Base-by-base conservation (phyloP, 2,329 filamentous ascomycete species). In the Pseudocercospora fijiensis region DNA sequence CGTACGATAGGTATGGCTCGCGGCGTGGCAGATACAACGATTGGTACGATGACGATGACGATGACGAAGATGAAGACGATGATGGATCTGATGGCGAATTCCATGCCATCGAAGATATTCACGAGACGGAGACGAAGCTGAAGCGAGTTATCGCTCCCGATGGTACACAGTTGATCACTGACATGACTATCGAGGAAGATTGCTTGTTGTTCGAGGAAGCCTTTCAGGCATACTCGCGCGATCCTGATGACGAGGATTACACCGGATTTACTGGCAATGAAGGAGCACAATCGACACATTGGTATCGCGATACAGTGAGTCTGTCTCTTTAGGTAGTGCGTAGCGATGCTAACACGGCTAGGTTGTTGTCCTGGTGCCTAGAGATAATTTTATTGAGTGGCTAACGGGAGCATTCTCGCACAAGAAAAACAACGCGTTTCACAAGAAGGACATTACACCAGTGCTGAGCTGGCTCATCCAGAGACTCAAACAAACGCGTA, bases 181-280 rank as follows among this genome's bases (percentile, higher is more conserved):
- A 61, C 22, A 56, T 70, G 24, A 57, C 53, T 8, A 55, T 71
- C 9, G 62, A 60, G 11, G 63, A 69, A 28, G 61, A 65, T 16
- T 53, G 67, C 10, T 63, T 72, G 11, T 47, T 73, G 13, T 65
- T 65, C 6, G 60, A 67, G 11, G 65, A 69, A 24, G 61, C 65
- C 8, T 73, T 73, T 37, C 65, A 65, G 16, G 20, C 47, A 22
- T 51, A 18, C 57, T 65, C 64, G 11, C 56, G 69, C 18, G 58
- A 69, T 2, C 68, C 72, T 10, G 75, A 77, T 55, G 69, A 70
- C 13, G 70, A 75, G 61, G 72, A 73, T 16, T 70, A 71, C 47
- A 67, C 63, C 28, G 69, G 66, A 4, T 73, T 62, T 51, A 76
- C 70, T 4, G 74, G 75, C 1, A 76, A 75, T 51, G 69, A 67